These are phyloP conservation scores for Cydonia oblonga DNA, from an alignment of 331 rosid species.

Conservation along the genomic window DNA sequence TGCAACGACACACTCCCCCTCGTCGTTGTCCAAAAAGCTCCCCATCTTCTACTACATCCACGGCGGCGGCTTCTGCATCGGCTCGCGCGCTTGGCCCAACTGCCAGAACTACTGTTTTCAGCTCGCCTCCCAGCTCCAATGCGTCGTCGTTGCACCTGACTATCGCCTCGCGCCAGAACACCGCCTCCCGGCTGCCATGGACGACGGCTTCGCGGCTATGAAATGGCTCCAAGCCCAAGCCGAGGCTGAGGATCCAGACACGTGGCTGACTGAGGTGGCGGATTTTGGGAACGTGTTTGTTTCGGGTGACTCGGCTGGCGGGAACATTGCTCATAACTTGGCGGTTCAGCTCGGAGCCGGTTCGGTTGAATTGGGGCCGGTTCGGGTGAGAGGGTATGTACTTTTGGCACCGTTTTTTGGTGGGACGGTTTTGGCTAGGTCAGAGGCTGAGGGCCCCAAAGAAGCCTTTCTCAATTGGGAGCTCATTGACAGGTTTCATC, in stretches of 20 bases:
- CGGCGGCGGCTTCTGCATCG: constrained; percentile 95
- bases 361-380: constrained; percentile 39
- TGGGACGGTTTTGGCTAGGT: constrained; percentile 38
- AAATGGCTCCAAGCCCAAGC: constrained; percentile 72
- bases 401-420: constrained; percentile 71
- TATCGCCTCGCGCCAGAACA: constrained; percentile 79
- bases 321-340: constrained; percentile 59
- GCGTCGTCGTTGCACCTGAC: constrained; percentile 48
- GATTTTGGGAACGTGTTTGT: constrained; percentile 55
- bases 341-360: constrained; percentile 44
- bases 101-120: constrained; percentile 70
- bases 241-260: constrained; percentile 24
- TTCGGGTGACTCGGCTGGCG: constrained; percentile 88
- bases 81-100: constrained; percentile 81
- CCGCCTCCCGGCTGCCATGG: constrained; percentile 61
- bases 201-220: constrained; percentile 48
- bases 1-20: neutral
- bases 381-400: constrained; percentile 58
- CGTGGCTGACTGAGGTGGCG: constrained; percentile 53
- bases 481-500: constrained; percentile 59
- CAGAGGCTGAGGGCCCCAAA: constrained; percentile 63
- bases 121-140: constrained; percentile 44
- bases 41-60: constrained; percentile 64
- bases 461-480: constrained; percentile 77
- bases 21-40: constrained; percentile 14